These are phyloP conservation scores for Vaccinium darrowii DNA, from an alignment of 148 eudicot genomes.

Conservation along the genomic window DNA sequence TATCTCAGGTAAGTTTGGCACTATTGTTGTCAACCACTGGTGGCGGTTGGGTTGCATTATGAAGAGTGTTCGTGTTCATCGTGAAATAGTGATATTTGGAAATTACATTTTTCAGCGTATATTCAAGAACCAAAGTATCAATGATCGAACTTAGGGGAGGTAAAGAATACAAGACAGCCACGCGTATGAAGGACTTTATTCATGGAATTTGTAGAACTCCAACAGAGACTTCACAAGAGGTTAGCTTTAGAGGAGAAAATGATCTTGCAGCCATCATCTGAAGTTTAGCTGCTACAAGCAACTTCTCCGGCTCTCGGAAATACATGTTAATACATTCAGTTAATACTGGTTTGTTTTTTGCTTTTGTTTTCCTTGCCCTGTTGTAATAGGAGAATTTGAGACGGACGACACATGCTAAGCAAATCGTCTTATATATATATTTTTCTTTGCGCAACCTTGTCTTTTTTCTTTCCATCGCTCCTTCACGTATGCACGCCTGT, in stretches of 20 bases:
- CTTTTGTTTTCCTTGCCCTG: background rate
- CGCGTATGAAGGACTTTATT: constrained; percentile 32
- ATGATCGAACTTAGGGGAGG: constrained; percentile 35
- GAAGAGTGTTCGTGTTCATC: background rate
- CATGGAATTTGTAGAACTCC: constrained; percentile 36
- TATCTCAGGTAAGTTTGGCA: constrained; percentile 24
- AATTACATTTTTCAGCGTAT: background rate
- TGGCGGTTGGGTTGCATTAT: background rate
- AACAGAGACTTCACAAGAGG: constrained; percentile 30
- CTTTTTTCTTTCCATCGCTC: background rate
- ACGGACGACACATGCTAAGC: background rate
- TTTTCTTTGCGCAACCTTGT: background rate
- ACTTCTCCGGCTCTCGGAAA: background rate
- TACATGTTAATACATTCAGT: no score
- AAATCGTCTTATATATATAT: background rate
- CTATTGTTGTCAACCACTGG: background rate
- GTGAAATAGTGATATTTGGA: background rate
- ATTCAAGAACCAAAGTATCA: constrained; percentile 16
- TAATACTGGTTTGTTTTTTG: no score
- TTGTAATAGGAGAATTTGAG: background rate
- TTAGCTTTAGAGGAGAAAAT: constrained; percentile 37
- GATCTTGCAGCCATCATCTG: constrained; percentile 20
- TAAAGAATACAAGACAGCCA: constrained; percentile 44
- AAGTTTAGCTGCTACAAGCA: constrained; percentile 5
- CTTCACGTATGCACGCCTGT: background rate